phyloP scores from a whole-genome alignment of 148 eudicot species.

The Spergularia bocconei region DNA sequence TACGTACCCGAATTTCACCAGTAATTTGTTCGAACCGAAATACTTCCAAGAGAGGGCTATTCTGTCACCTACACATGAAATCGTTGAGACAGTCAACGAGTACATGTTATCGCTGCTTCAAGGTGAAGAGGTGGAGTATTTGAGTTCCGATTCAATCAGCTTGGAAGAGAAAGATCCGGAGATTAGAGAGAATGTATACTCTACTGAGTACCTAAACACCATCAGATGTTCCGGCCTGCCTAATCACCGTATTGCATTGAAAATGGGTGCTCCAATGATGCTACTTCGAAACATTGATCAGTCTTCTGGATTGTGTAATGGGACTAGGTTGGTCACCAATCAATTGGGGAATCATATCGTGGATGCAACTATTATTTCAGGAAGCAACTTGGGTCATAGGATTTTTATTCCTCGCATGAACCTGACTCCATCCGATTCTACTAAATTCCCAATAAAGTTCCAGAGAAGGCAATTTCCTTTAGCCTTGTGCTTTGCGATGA shows the following conservation, averaged over 20 bases:
- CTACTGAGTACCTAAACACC: neutral
- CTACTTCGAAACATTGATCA: neutral
- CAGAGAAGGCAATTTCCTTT: neutral
- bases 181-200: neutral
- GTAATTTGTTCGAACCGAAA: neutral
- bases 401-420: neutral
- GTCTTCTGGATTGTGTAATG: neutral
- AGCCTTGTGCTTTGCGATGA: neutral
- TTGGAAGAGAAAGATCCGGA: neutral
- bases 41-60: neutral
- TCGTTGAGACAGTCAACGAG: neutral
- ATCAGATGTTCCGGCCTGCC: neutral
- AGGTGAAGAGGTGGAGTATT: neutral
- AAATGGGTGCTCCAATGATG: neutral
- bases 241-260: neutral
- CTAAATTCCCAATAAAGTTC: neutral
- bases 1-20: neutral
- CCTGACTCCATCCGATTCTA: neutral
- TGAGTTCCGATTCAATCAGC: neutral
- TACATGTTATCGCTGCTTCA: neutral
- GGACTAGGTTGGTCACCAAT: neutral
- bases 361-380: neutral
- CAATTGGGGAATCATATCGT: neutral
- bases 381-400: neutral
- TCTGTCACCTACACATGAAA: neutral